Evolutionary conservation across 1,139 yeast genomes (phyloP).

Genomic region (Debaryomyces subglobosus): DNA sequence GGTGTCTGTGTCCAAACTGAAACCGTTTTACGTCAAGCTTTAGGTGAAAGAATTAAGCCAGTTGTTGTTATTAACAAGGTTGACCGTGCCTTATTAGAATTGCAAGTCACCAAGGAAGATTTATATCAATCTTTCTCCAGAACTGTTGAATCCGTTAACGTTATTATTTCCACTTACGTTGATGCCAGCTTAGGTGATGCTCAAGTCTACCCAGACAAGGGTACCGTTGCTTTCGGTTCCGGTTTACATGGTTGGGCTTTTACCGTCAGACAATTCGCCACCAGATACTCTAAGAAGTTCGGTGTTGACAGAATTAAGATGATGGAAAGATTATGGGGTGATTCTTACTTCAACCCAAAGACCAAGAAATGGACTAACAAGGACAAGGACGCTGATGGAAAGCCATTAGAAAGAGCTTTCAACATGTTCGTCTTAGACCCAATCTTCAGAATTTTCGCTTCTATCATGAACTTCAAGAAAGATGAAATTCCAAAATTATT

Average conservation of each 20-base stretch:
- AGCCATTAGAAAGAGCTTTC: conserved; percentile 98
- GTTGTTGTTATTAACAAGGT: conserved; percentile 98
- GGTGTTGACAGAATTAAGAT: conserved; percentile 98
- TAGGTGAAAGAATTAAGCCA: conserved; percentile 99
- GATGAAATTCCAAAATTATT: conserved; percentile 89
- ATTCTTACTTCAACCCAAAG: conserved; percentile 99
- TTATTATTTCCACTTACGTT: conserved; percentile 92
- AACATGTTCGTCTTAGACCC: conserved; percentile 99
- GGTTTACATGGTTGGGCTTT: conserved; percentile 99
- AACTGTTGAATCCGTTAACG: conserved; percentile 99
- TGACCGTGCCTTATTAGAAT: conserved; percentile 98
- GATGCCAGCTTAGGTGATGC: conserved; percentile 92
- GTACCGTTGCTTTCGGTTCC: conserved; percentile 99
- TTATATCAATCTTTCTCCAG: conserved; percentile 97
- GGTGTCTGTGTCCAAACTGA: conserved; percentile 99
- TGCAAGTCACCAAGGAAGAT: conserved; percentile 98
- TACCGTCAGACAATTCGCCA: conserved; percentile 98
- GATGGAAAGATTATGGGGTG: conserved; percentile 99
- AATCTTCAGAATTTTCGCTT: conserved; percentile 76
- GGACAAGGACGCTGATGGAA: conserved; percentile 95
- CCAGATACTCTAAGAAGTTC: conserved; percentile 97
- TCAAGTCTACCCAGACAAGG: conserved; percentile 98
- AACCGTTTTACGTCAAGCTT: conserved; percentile 98
- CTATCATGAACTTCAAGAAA: conserved; percentile 66
- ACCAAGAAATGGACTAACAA: conserved; percentile 99